These are phyloP conservation scores for Chrysanthemum seticuspe DNA, from an alignment of 129 eudicot species.

Conservation along the genomic window DNA sequence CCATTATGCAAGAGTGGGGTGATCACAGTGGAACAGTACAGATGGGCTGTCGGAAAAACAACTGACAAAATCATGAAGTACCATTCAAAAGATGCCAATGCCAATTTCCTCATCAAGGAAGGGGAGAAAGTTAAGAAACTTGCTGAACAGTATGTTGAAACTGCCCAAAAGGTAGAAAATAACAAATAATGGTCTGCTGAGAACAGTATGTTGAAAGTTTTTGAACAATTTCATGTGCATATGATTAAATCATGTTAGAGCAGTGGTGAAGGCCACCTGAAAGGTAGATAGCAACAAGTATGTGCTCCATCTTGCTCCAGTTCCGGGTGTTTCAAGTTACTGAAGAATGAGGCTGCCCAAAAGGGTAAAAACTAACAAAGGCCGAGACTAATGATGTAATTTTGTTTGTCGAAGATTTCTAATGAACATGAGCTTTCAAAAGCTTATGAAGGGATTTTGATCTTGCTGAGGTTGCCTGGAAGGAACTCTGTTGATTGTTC, in stretches of 20 bases:
- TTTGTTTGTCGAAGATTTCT: neutral
- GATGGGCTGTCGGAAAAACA: slow-evolving; percentile 91
- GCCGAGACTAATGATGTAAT: neutral
- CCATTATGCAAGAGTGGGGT: slow-evolving; percentile 99
- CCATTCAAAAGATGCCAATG: slow-evolving; percentile 79
- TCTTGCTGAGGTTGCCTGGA: neutral
- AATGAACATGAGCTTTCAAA: neutral
- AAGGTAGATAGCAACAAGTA: neutral
- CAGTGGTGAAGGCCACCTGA: slow-evolving; percentile 3
- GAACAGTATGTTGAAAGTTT: neutral
- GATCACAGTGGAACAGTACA: slow-evolving; percentile 82
- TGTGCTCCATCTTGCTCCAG: neutral
- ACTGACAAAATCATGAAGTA: slow-evolving; percentile 89
- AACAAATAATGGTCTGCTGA: slow-evolving; percentile 3
- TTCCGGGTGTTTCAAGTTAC: neutral
- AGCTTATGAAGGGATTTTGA: neutral
- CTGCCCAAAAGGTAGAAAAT: slow-evolving; percentile 59
- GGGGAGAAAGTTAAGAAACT: slow-evolving; percentile 97
- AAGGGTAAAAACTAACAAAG: slow-evolving; percentile 7
- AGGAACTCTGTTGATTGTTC: neutral
- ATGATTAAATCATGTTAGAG: slow-evolving; percentile 16
- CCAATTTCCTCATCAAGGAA: slow-evolving; percentile 92
- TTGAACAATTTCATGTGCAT: neutral
- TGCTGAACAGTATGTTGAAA: slow-evolving; percentile 86
- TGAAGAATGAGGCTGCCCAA: slow-evolving; percentile 42